A percentile compares a stretch with the other conserved stretches of the same genome.
Conservation (phyloP, 2,329 filamentous ascomycete species). For the Bertia moriformis region DNA sequence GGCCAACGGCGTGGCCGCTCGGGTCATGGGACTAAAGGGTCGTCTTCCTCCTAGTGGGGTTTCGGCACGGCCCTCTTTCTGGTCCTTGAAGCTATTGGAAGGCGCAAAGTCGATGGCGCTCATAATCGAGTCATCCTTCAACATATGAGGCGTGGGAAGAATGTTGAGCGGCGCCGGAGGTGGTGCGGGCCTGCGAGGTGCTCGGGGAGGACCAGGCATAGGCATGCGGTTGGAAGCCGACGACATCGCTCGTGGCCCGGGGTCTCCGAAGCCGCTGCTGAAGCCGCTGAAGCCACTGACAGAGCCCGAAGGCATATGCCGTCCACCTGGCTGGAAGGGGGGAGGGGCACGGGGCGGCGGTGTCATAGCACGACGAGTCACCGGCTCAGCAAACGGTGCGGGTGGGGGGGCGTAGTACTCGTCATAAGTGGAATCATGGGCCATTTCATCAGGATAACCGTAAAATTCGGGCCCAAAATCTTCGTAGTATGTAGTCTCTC, state of each 20-base stretch:
- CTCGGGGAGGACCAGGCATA: slow-evolving; percentile 15
- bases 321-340: slow-evolving; percentile 23
- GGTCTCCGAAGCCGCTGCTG: slow-evolving; percentile 11
- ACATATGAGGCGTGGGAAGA: slow-evolving; percentile 42
- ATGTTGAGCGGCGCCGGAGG: slow-evolving; percentile 37
- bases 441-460: slow-evolving; percentile 27
- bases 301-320: slow-evolving; percentile 29
- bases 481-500: slow-evolving; percentile 31
- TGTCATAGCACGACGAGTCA: slow-evolving; percentile 48
- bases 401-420: slow-evolving; percentile 21
- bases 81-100: slow-evolving; percentile 17
- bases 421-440: slow-evolving; percentile 9
- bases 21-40: not conserved
- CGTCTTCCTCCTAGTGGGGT: not conserved
- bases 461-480: slow-evolving; percentile 39
- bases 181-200: slow-evolving; percentile 31
- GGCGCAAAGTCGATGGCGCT: slow-evolving; percentile 47
- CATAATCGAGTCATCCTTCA: slow-evolving; percentile 40
- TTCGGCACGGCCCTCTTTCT: not conserved
- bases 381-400: slow-evolving; percentile 39
- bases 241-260: slow-evolving; percentile 27
- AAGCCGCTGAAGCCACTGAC: slow-evolving; percentile 6
- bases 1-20: not conserved
- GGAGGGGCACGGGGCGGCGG: slow-evolving; percentile 44
- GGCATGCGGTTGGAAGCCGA: slow-evolving; percentile 28